These are phyloP conservation scores for Jacaranda mimosifolia DNA, from an alignment of 257 asterid species.

Conservation along the genomic window DNA sequence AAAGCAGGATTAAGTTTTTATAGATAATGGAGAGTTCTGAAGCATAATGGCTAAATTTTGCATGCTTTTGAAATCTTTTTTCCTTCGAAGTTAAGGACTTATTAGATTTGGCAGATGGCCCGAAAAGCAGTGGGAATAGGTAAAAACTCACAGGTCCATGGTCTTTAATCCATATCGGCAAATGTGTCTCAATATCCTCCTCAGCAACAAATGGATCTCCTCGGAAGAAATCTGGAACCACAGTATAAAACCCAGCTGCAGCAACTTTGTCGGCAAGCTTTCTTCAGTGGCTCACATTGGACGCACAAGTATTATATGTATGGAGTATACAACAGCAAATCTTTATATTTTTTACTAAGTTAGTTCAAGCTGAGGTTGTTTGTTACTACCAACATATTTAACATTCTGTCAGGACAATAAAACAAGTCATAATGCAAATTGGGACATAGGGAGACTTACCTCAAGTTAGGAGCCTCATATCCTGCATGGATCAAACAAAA, in stretches of 20 bases:
- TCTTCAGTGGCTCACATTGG: constrained; percentile 39
- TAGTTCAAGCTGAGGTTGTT: too few relatives aligned
- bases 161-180: constrained; percentile 53
- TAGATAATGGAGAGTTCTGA: neutral
- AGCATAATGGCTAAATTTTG: neutral
- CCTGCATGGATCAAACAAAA: constrained; percentile 50
- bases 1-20: neutral
- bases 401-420: too few relatives aligned
- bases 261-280: constrained; percentile 75
- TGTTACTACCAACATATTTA: too few relatives aligned
- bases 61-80: too few relatives aligned
- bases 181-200: constrained; percentile 29
- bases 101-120: neutral
- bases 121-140: neutral
- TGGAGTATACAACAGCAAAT: too few relatives aligned
- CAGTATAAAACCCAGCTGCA: constrained; percentile 62
- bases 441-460: constrained; percentile 42
- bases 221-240: constrained; percentile 66
- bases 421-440: too few relatives aligned
- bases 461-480: constrained; percentile 69
- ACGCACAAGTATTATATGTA: too few relatives aligned
- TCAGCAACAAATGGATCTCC: constrained; percentile 61
- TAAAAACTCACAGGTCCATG: constrained; percentile 66
- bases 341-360: too few relatives aligned
- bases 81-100: too few relatives aligned